Conservation (phyloP, 139 green algal species). For the Auxenochlorella pyrenoidosa region DNA sequence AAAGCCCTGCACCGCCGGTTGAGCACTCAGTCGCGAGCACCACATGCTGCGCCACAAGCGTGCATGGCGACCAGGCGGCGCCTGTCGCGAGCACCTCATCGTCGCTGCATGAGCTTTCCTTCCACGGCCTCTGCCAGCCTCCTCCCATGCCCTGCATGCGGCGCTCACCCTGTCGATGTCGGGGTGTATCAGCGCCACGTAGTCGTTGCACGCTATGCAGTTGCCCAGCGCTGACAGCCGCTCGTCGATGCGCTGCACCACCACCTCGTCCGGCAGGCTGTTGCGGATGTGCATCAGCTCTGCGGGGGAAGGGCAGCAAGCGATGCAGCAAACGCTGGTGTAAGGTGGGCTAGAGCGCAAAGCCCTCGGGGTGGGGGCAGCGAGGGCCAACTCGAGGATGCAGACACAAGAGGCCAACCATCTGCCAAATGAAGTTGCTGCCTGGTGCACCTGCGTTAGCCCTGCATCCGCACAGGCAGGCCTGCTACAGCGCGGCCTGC, state of each 20-base stretch:
- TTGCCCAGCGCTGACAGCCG: conserved; percentile 97
- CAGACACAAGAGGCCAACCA: no score
- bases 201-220: conserved; percentile 99
- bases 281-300: conserved; percentile 98
- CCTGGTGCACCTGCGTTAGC: no score
- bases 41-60: no score
- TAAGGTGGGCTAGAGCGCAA: no score
- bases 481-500: not conserved
- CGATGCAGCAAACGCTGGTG: no score
- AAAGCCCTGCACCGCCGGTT: no score
- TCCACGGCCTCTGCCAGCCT: no score
- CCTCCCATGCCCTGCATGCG: not conserved
- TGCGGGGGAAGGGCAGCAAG: conserved; percentile 26
- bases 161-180: conserved; percentile 88
- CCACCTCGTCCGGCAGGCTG: conserved; percentile 95
- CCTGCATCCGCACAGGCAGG: not conserved
- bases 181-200: conserved; percentile 97
- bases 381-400: not conserved
- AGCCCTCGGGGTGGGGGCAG: not conserved
- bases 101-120: no score
- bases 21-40: no score
- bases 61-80: no score
- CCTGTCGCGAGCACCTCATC: no score
- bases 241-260: conserved; percentile 98
- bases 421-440: no score